Evolutionary conservation across 192 early-diverging fungal species (phyloP), one percentile per base, ranked within the genome.

Genomic region (Coemansia sp.): DNA sequence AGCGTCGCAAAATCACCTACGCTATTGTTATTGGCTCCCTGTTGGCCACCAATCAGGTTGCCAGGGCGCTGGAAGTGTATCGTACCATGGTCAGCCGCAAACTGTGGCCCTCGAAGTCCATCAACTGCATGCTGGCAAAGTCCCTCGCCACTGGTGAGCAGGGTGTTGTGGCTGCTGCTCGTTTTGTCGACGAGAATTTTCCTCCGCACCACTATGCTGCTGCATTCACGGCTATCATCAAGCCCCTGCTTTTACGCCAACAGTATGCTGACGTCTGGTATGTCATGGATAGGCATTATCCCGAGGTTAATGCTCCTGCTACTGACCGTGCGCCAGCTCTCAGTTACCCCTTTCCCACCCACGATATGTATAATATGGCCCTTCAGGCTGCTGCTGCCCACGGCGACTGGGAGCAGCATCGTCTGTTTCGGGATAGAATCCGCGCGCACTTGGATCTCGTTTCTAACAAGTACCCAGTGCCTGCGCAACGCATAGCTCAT

Each of bases 71-170:
- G 51, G 80, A 73, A 5, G 37, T 77, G 11, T 69, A 77, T 42
- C 44, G 45, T 2, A 14, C 53, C 27, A 77, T 82, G 80, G 7
- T 39, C 31, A 12, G 34, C 3, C 60, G 66, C 48, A 44, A 58
- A 25, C 55, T 82, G 51, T 66, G 72, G 66, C 74, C 75, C 36
- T 31, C 75, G n/a, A 61, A 55, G 38, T 61, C 80, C 1, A 44
- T 82, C 44, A 77, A 74, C 50, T 77, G 75, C 70, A 82, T 82
- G 80, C 11, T 82, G 8, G 75, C 65, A 14, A 23, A 36, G 5
- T 75, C 74, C 0, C 50, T 80, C 1, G 62, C 66, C 17, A 21
- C 32, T 31, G 41, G 10, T 7, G 29, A 32, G 17, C 5, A n/a
- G 39, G 36, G 44, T 17, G 25, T 25, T 8, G 66, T 38, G 25